Base-by-base conservation (phyloP, 306 rosid species). In the Vigna angularis region DNA sequence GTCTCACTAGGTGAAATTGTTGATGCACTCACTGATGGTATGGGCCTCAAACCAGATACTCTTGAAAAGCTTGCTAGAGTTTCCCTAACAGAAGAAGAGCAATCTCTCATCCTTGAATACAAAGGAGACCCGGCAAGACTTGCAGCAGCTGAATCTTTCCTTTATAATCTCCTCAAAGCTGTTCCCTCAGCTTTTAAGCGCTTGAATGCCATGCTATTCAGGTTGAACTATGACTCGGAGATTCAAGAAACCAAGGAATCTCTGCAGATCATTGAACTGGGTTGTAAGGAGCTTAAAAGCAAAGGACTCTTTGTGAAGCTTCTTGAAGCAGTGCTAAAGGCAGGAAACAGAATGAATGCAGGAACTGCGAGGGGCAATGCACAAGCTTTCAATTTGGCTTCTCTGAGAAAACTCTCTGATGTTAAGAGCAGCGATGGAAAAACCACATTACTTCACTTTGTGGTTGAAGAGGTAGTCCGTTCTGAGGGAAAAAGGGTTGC, bases 311-410 rank as follows among this genome's bases (percentile, higher is more conserved):
- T 93, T 51, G 65, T 88, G 87, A 93, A 93, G 70, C 90, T 93
- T 14, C 91, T 93, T 4, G 98, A 93, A 75, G 98, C 97, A 42
- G 84, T 91, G 14, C 97, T 93, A 49, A 93, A 93, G 75, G 90
- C 98, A 15, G 98, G 98, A 32, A 93, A 93, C 61, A 79, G 94
- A 5, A 87, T 93, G 91, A 93, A 93, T 80, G 94, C 96, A 0
- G 98, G 98, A 30, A 93, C 98, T 47, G 73, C 93, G 3, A 77
- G 98, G 75, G 98, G 98, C 15, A 91, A 93, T 79, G 98, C 97
- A 13, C 90, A 91, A 67, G 98, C 98, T 63, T 93, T 93, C 80
- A 84, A 89, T 66, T 90, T 93, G 78, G 64, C 75, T 47, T 82
- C 98, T 80, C 88, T 93, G 4, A 86, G 91, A 52, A 93, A 91